Base-by-base conservation (phyloP, 305 asterid genomes). In the Caryopteris hybrid region DNA sequence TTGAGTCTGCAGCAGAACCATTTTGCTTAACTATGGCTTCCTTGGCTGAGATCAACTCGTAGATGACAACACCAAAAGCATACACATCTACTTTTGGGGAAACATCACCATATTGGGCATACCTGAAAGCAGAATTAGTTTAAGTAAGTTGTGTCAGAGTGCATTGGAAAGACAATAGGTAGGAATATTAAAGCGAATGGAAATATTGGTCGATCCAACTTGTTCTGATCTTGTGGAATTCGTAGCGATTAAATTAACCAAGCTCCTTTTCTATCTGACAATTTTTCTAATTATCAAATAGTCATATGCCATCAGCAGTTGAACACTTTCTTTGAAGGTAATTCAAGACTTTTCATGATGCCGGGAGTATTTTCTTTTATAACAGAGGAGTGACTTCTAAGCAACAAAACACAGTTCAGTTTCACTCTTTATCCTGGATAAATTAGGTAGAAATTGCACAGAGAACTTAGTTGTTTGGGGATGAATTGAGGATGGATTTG, bases 11-110 rank as follows among this genome's bases (percentile, higher is more conserved):
- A 70, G 68, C 66, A 72, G 86, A 76, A 52, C 76, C 84, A 59
- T 68, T 73, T 42, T 72, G 39, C 81, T 83, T 93, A 18, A 93
- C 96, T 48, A 93, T 88, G 68, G 99, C 99, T 59, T 91, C 96
- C 86, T 93, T 93, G 71, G 97, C 96, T 33, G 99, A 93, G 54
- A 93, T 87, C 70, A 93, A 75, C 83, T 93, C 99, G 48, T 79
- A 93, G 65, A 88, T 85, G 42, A 93, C 99, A 58, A 93, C 99
- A 25, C 99, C 99, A 69, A 93, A 91, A 33, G 99, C 99, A 76
- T 85, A 93, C 48, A 93, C 99, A 56, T 93, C 99, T 27, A 93
- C 85, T 84, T 93, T 91, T 7, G 99, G 99, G 53, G 99, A 85
- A 42, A 90, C 91, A 41, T 93, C 95, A 8, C 96, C 96, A 27